Evolutionary conservation across 768 basidiomycete species (phyloP), one percentile per base, ranked within the genome.

Genomic region (Rhizopogon sp.): DNA sequence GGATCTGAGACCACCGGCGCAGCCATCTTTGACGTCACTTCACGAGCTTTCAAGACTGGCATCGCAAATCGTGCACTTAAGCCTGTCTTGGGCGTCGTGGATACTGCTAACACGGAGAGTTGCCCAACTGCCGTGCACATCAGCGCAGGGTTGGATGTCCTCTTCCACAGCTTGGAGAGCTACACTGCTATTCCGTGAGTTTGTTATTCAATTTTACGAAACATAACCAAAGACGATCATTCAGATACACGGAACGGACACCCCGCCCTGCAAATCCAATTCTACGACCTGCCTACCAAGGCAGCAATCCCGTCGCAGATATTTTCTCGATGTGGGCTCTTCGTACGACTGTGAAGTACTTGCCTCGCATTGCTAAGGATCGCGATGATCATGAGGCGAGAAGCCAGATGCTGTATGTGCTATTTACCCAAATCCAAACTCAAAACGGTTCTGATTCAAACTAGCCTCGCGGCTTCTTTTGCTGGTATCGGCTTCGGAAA

Each of bases 401-500:
- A 62, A 76, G 79, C 14, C 90, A 93, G 69, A 97, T 98, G 93
- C 83, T 98, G 88, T 92, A 72, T 56, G 81, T 70, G 40, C 16
- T 28, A 25, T 40, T 17, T 9, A 31, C 42, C 6, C 3, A 39
- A 16, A 10, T 44, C 47, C 16, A 4, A 28, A 17, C 29, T 33
- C 40, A 20, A 1, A 25, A 25, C 25, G 10, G 45, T 44, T 33
- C 61, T 52, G 1, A 40, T 17, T 37, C 28, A 20, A 47, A 43
- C 17, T 60, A 94, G 93, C 33, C 76, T 98, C 56, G 94, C 94
- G 1, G 82, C 94, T 11, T 93, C 93, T 11, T 94, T 96, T 57
- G 95, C 95, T 58, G 95, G 95, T 35, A 96, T 96, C 44, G 94
- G 95, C 1, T 95, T 95, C 61, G 93, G 93, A 33, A 94, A 93